Conservation (phyloP, 2,329 filamentous ascomycete species). For the Fusarium sp. region DNA sequence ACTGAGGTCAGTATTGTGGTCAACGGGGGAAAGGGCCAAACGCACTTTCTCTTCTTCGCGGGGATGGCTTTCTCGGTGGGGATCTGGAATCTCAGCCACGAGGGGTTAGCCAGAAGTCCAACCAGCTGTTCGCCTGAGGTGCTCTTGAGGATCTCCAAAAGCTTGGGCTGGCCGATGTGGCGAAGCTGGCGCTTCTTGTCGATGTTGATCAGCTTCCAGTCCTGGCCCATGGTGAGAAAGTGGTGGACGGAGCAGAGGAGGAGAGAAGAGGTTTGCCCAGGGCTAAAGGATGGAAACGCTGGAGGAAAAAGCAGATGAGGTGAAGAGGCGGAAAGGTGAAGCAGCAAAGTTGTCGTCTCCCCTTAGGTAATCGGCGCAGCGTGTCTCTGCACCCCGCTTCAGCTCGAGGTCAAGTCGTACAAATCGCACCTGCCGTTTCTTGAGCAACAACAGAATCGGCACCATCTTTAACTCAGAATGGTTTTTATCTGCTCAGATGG, state of each 20-base stretch:
- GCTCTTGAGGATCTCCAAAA: neutral
- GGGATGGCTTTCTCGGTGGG: neutral
- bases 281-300: neutral
- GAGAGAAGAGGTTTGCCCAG: neutral
- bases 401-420: neutral
- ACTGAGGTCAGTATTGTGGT: neutral
- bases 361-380: neutral
- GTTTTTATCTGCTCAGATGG: neutral
- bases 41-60: slow-evolving; percentile 11
- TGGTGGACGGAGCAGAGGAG: neutral
- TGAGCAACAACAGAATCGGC: neutral
- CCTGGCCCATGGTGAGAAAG: slow-evolving; percentile 7
- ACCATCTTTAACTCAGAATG: neutral
- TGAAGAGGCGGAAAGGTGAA: neutral
- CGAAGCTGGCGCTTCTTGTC: slow-evolving; percentile 1
- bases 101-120: neutral
- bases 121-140: slow-evolving; percentile 3
- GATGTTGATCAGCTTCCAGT: slow-evolving; percentile 17
- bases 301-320: neutral
- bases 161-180: neutral
- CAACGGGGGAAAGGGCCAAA: neutral
- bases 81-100: slow-evolving; percentile 5
- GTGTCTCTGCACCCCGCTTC: neutral
- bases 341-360: neutral
- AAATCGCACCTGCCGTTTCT: neutral